Percentiles rank a stretch among this genome's conserved stretches.
These are phyloP conservation scores for Phytophthora fragariae DNA, from an alignment of 352 stramenopile species.

Conservation along the genomic window DNA sequence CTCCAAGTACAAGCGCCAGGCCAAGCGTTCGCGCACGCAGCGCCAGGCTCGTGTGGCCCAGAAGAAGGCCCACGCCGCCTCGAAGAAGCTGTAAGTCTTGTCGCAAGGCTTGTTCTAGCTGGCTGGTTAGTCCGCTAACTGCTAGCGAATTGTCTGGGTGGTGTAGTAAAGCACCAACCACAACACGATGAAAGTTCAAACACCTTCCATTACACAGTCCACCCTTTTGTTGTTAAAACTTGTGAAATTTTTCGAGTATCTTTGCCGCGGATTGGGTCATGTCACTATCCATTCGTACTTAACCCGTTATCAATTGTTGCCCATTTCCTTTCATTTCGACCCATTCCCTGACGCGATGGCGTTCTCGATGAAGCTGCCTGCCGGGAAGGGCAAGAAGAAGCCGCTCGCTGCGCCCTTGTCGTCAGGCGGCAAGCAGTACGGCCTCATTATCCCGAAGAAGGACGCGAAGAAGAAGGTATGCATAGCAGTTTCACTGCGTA, in stretches of 20 bases:
- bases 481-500: conserved; percentile 3
- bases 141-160: conserved; percentile 8
- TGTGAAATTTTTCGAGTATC: neutral
- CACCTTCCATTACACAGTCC: conserved; percentile 25
- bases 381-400: conserved; percentile 49
- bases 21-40: conserved; percentile 95
- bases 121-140: neutral
- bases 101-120: conserved; percentile 7
- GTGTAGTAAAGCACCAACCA: conserved; percentile 20
- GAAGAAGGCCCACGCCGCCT: conserved; percentile 96
- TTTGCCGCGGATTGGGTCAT: neutral
- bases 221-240: neutral
- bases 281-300: conserved; percentile 2
- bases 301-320: neutral
- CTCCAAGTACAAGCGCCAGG: conserved; percentile 95
- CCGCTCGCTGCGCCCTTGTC: conserved; percentile 22
- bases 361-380: conserved; percentile 74
- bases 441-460: conserved; percentile 48
- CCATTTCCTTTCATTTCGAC: neutral
- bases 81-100: conserved; percentile 51
- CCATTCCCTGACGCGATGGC: conserved; percentile 37
- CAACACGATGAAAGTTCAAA: conserved; percentile 55
- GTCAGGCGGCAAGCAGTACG: conserved; percentile 48
- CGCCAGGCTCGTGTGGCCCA: conserved; percentile 95
- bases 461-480: conserved; percentile 49